phyloP scores from a whole-genome alignment of 2,329 filamentous ascomycete species.

The Phaeosphaeriaceae sp. region DNA sequence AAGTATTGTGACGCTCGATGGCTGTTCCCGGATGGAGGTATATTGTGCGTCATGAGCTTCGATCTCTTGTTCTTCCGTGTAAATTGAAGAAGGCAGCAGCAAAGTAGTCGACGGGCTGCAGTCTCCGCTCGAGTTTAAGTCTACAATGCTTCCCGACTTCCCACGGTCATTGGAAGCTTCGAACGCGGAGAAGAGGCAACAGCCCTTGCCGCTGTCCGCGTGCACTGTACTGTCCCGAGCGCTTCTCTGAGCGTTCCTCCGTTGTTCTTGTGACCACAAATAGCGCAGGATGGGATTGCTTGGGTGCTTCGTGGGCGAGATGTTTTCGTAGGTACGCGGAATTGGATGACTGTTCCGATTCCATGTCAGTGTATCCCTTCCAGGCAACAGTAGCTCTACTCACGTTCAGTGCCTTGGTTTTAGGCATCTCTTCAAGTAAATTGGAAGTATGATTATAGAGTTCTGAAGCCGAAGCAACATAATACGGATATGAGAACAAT shows the following conservation, averaged over 20 bases:
- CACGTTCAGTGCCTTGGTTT: conserved; percentile 1
- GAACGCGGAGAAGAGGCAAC: not conserved
- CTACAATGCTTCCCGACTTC: too few relatives aligned
- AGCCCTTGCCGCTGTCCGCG: not conserved
- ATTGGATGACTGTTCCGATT: not conserved
- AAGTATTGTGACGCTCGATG: too few relatives aligned
- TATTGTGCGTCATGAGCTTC: too few relatives aligned
- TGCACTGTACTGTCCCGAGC: not conserved
- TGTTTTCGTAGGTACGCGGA: not conserved
- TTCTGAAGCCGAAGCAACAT: not conserved
- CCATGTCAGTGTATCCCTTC: not conserved
- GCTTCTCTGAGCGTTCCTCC: not conserved
- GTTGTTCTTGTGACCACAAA: not conserved
- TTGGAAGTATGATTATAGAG: not conserved
- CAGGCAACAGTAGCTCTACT: not conserved
- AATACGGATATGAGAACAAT: not conserved
- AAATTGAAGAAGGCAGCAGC: too few relatives aligned
- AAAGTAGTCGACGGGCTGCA: not conserved
- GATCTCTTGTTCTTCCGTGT: too few relatives aligned
- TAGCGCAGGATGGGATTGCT: not conserved
- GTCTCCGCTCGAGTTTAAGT: too few relatives aligned
- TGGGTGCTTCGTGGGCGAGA: not conserved
- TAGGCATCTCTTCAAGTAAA: not conserved
- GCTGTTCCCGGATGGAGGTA: too few relatives aligned
- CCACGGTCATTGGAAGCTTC: not conserved